These are phyloP conservation scores for Phialemonium atrogriseum DNA, from an alignment of 2,329 filamentous ascomycete species.

Conservation along the genomic window DNA sequence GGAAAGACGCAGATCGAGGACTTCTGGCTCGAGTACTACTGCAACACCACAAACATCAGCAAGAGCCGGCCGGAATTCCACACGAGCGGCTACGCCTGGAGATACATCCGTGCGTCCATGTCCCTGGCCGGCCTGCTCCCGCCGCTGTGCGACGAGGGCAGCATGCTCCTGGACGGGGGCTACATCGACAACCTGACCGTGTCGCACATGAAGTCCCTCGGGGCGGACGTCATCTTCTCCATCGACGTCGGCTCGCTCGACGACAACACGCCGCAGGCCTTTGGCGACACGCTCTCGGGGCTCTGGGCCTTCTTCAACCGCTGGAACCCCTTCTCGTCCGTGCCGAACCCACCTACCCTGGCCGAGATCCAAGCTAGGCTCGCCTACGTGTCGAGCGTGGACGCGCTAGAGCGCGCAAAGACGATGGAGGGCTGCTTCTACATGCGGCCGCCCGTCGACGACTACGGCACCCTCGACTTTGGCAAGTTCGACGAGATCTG, in stretches of 20 bases:
- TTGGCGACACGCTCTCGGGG: conserved; percentile 89
- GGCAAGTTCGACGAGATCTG: conserved; percentile 98
- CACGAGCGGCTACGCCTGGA: conserved; percentile 94
- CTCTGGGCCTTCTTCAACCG: conserved; percentile 93
- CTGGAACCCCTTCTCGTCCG: conserved; percentile 89
- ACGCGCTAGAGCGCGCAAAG: conserved; percentile 91
- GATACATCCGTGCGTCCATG: conserved; percentile 95
- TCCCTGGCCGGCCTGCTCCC: conserved; percentile 87
- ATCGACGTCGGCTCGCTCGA: conserved; percentile 91
- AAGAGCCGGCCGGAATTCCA: conserved; percentile 89
- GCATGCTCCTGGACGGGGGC: conserved; percentile 91
- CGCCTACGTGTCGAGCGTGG: conserved; percentile 90
- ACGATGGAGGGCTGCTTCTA: conserved; percentile 85
- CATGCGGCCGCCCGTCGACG: conserved; percentile 90
- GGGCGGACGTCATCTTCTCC: conserved; percentile 90
- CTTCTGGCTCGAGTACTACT: conserved; percentile 98
- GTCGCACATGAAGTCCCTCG: conserved; percentile 90
- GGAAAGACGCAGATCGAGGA: conserved; percentile 96
- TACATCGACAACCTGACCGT: conserved; percentile 98
- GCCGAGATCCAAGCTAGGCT: conserved; percentile 93
- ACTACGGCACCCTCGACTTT: conserved; percentile 92
- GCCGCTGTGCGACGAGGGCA: conserved; percentile 91
- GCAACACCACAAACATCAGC: conserved; percentile 98
- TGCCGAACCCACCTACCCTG: conserved; percentile 86
- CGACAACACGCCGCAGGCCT: conserved; percentile 83